A percentile compares a stretch with the other conserved stretches of the same genome.
Conservation (phyloP, 1,284 basidiomycete genomes). For the Caloboletus firmus region DNA sequence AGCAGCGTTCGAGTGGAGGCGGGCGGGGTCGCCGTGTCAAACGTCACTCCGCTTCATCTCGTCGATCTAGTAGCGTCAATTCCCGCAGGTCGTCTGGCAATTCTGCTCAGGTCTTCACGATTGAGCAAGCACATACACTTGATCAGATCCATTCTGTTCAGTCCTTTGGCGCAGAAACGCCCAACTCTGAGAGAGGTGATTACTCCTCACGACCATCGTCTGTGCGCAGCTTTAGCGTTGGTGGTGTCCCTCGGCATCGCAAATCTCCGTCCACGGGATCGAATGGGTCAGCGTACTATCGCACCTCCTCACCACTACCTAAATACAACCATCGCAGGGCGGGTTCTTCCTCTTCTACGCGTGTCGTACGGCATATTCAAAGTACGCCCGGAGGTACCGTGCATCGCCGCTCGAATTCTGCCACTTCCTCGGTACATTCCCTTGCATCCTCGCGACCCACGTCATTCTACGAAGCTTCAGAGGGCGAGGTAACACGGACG, state of each 20-base stretch:
- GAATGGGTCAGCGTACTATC: conserved; percentile 60
- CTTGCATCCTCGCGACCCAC: conserved; percentile 69
- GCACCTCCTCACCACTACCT: conserved; percentile 65
- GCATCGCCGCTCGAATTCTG: conserved; percentile 69
- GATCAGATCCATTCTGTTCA: conserved; percentile 56
- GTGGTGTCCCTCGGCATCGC: conserved; percentile 49
- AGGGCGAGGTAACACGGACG: conserved; percentile 56
- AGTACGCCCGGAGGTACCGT: conserved; percentile 37
- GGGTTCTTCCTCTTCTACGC: conserved; percentile 73
- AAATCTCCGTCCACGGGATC: conserved; percentile 78
- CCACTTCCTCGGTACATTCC: conserved; percentile 72
- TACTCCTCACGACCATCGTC: conserved; percentile 73
- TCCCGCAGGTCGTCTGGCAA: conserved; percentile 71
- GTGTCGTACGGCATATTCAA: conserved; percentile 68
- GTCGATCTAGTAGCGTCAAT: conserved; percentile 80
- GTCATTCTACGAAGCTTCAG: conserved; percentile 73
- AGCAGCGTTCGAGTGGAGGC: conserved; percentile 48
- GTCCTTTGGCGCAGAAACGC: conserved; percentile 73
- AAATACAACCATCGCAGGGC: conserved; percentile 64
- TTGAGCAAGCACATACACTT: conserved; percentile 53
- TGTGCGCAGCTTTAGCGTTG: conserved; percentile 63
- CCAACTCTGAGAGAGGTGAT: conserved; percentile 76
- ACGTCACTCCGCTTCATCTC: conserved; percentile 66
- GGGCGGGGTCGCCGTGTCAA: conserved; percentile 53
- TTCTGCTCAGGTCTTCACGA: conserved; percentile 57